Base-by-base conservation (phyloP, 441 rosid species). In the Jatropha podagrica region DNA sequence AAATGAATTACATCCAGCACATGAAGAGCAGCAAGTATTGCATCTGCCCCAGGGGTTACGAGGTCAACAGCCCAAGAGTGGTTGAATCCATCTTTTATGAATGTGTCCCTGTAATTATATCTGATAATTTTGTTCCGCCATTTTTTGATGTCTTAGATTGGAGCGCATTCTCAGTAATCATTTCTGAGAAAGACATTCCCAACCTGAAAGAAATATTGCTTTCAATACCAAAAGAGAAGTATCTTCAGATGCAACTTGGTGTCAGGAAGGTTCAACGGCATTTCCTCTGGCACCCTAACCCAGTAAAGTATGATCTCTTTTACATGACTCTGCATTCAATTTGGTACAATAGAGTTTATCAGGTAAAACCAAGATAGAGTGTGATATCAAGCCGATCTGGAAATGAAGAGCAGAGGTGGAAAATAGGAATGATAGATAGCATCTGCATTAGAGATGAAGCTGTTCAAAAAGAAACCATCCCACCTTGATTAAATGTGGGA, bases 21-120 rank as follows among this genome's bases (percentile, higher is more conserved):
- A 94, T 94, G 98, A 91, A 94, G 82, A 89, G 87, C 81, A 92
- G 97, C 85, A 94, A 92, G 86, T 94, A 82, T 76, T 94, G 98
- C 77, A 85, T 94, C 69, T 94, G 97, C 78, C 97, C 97, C 5
- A 90, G 84, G 85, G 98, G 98, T 11, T 86, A 87, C 3, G 98
- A 92, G 75, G 98, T 94, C 73, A 92, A 94, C 84, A 94, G 97
- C 78, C 98, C 97, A 0, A 84, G 96, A 26, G 94, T 92, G 38
- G 97, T 92, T 0, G 98, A 92, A 77, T 83, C 97, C 51, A 88
- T 92, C 71, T 92, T 92, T 81, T 94, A 94, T 0, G 96, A 94
- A 73, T 94, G 98, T 23, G 90, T 94, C 20, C 98, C 97, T 2
- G 96, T 92, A 64, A 91, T 94, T 23, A 87, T 94, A 79, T 94